Evolutionary conservation across 805 yeast genomes (phyloP).

Genomic region (Spencermartinsiella europaea): DNA sequence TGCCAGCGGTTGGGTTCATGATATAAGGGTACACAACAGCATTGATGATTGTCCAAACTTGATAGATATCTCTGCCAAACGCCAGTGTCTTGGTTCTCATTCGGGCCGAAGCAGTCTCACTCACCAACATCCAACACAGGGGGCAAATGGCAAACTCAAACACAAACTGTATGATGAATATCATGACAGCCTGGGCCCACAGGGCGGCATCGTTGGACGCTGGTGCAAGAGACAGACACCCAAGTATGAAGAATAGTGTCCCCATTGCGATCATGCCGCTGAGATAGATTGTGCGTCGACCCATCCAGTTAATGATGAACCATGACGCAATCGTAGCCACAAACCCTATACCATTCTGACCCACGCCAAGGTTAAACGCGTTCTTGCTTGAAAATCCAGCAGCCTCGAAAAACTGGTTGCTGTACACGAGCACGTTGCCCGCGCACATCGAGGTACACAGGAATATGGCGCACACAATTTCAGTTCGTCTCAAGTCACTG

Average conservation of each 20-base stretch:
- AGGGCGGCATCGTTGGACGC: constrained; percentile 33
- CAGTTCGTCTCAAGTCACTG: constrained; percentile 20
- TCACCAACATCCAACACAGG: constrained; percentile 36
- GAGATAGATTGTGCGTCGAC: constrained; percentile 22
- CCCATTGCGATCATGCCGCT: constrained; percentile 36
- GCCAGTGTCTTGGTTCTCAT: constrained; percentile 40
- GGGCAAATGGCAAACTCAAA: constrained; percentile 44
- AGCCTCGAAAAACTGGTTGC: constrained; percentile 49
- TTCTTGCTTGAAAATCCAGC: constrained; percentile 30
- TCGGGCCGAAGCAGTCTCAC: constrained; percentile 40
- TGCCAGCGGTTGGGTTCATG: constrained; percentile 43
- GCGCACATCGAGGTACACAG: constrained; percentile 41
- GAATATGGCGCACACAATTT: constrained; percentile 42
- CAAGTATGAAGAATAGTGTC: constrained; percentile 33
- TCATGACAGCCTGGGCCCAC: constrained; percentile 38
- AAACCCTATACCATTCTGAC: constrained; percentile 43
- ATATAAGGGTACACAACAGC: constrained; percentile 37
- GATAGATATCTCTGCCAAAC: constrained; percentile 33
- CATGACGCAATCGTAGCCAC: constrained; percentile 34
- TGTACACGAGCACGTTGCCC: constrained; percentile 18
- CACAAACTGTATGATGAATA: constrained; percentile 41
- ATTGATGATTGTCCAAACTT: constrained; percentile 20
- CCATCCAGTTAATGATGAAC: constrained; percentile 19
- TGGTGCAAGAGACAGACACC: constrained; percentile 20
- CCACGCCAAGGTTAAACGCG: constrained; percentile 42